phyloP scores from a whole-genome alignment of 257 asterid species.

The Haberlea rhodopensis region DNA sequence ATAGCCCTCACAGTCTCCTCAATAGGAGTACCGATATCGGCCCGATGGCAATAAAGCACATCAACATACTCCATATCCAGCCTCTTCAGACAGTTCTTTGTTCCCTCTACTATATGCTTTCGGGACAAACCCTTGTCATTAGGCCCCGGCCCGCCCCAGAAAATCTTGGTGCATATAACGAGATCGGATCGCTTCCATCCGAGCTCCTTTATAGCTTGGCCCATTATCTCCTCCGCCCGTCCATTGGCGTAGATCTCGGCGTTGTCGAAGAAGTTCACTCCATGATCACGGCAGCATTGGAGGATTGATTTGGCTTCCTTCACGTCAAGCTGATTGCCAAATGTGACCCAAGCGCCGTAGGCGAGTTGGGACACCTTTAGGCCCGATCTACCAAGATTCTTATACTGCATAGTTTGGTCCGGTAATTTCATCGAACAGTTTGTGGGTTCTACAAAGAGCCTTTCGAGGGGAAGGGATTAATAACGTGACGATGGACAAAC shows the following conservation, averaged over 20 bases:
- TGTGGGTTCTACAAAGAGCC: too few relatives aligned
- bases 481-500: neutral
- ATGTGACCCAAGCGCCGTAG: constrained; percentile 93
- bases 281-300: constrained; percentile 89
- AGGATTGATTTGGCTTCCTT: constrained; percentile 90
- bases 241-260: constrained; percentile 99
- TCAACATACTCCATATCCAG: constrained; percentile 94
- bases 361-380: constrained; percentile 91
- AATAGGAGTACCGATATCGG: constrained; percentile 74
- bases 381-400: constrained; percentile 91
- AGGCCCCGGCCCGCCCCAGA: constrained; percentile 99
- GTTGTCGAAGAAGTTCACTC: constrained; percentile 94
- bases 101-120: constrained; percentile 86
- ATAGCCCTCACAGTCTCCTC: constrained; percentile 98
- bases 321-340: constrained; percentile 94
- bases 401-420: constrained; percentile 79
- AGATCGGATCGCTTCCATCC: constrained; percentile 94
- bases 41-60: constrained; percentile 77
- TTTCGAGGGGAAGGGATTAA: too few relatives aligned
- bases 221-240: constrained; percentile 98
- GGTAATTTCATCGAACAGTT: constrained; percentile 43
- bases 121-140: constrained; percentile 92
- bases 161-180: constrained; percentile 92
- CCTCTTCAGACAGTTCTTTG: constrained; percentile 67
- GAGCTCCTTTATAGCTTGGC: constrained; percentile 87